Percentiles rank a stretch among this genome's conserved stretches.
These are phyloP conservation scores for Cladosporium sp. DNA, from an alignment of 2,329 filamentous ascomycete species.

Conservation along the genomic window DNA sequence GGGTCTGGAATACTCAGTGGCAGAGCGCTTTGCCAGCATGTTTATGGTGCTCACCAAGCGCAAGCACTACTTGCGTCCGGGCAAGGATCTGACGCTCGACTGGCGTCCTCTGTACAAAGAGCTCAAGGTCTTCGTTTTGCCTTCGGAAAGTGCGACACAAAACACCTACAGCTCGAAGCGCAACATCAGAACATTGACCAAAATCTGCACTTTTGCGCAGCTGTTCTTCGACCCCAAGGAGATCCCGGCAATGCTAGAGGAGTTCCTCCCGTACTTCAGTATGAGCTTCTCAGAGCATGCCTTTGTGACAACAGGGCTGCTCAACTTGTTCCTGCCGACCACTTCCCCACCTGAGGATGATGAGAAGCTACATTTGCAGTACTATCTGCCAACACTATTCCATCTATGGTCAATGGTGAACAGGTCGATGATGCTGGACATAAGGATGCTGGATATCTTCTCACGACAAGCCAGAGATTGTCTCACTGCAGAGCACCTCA, in stretches of 20 bases:
- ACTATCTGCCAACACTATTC: conserved; percentile 91
- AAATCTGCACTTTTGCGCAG: conserved; percentile 86
- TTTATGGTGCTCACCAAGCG: conserved; percentile 96
- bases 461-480: conserved; percentile 86
- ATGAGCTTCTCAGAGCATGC: conserved; percentile 89
- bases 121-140: conserved; percentile 84
- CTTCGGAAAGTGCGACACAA: conserved; percentile 72
- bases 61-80: conserved; percentile 90
- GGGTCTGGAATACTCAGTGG: conserved; percentile 75
- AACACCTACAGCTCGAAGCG: conserved; percentile 57
- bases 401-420: conserved; percentile 94
- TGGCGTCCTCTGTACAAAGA: conserved; percentile 94
- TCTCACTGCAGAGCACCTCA: conserved; percentile 70
- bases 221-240: conserved; percentile 90
- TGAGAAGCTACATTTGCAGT: conserved; percentile 76
- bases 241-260: conserved; percentile 67
- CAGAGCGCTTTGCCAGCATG: conserved; percentile 95
- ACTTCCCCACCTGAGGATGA: conserved; percentile 71
- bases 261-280: conserved; percentile 68
- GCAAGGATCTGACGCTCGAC: conserved; percentile 85
- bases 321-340: conserved; percentile 88
- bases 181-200: conserved; percentile 73
- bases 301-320: conserved; percentile 84
- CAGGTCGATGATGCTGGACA: conserved; percentile 82
- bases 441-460: conserved; percentile 84